Evolutionary conservation across 1,139 yeast species (phyloP).

Genomic region (Hyphopichia wangnamkhiaoensis): DNA sequence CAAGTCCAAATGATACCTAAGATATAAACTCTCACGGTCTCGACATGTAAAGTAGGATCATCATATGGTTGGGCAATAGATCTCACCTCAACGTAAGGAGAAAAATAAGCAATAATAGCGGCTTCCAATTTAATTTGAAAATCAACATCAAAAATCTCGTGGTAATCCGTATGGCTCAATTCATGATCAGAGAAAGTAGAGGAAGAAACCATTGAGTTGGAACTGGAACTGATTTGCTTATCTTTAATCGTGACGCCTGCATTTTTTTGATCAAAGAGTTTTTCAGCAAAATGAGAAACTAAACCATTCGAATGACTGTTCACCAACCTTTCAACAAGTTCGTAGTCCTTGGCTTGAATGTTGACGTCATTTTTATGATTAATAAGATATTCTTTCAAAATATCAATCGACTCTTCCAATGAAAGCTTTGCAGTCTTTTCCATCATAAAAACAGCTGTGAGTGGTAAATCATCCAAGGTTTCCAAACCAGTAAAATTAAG

Average conservation of each 20-base stretch:
- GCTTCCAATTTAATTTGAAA: slow-evolving; percentile 44
- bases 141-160: slow-evolving; percentile 20
- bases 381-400: slow-evolving; percentile 18
- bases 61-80: slow-evolving; percentile 57
- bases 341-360: slow-evolving; percentile 16
- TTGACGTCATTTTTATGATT: slow-evolving; percentile 24
- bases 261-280: too few species aligned
- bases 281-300: too few species aligned
- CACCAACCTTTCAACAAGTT: slow-evolving; percentile 17
- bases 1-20: slow-evolving; percentile 54
- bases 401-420: slow-evolving; percentile 21
- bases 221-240: too few species aligned
- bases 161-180: slow-evolving; percentile 1
- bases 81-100: slow-evolving; percentile 69
- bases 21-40: slow-evolving; percentile 57
- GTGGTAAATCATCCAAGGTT: slow-evolving; percentile 29
- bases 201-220: too few species aligned
- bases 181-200: too few species aligned
- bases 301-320: too few species aligned
- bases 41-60: slow-evolving; percentile 51
- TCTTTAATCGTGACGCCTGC: too few species aligned
- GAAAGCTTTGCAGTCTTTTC: slow-evolving; percentile 27
- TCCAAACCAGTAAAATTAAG: slow-evolving; percentile 28
- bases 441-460: slow-evolving; percentile 27
- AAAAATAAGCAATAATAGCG: slow-evolving; percentile 50